phyloP scores from a whole-genome alignment of 2,329 filamentous ascomycete species.

The Fusarium continuum region DNA sequence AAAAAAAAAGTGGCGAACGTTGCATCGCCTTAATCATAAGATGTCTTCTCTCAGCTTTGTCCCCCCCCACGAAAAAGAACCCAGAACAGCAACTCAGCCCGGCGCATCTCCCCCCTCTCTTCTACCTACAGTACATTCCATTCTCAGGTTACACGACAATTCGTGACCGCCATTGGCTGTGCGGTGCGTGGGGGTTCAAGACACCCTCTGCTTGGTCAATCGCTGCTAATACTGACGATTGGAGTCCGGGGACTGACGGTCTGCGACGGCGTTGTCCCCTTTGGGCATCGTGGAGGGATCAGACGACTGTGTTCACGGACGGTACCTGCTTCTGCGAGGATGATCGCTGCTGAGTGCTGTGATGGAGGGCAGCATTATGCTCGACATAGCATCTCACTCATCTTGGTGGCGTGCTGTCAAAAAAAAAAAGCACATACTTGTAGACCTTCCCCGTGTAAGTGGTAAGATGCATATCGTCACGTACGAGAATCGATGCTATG shows the following conservation, averaged over 20 bases:
- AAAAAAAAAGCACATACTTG: no score
- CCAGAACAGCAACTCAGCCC: background rate
- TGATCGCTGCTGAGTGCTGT: conserved; percentile 8
- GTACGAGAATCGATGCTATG: background rate
- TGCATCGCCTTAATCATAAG: conserved; percentile 12
- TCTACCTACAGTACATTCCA: conserved; percentile 15
- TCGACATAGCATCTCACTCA: conserved; percentile 7
- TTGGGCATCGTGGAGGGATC: conserved; percentile 25
- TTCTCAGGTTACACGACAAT: conserved; percentile 35
- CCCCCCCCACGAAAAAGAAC: conserved; percentile 18
- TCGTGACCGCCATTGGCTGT: conserved; percentile 28
- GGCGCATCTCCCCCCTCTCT: background rate
- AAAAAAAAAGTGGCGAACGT: background rate
- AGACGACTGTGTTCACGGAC: conserved; percentile 37
- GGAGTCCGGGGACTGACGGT: conserved; percentile 14
- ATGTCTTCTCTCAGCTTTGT: background rate
- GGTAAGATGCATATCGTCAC: background rate
- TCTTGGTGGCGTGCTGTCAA: conserved; percentile 10
- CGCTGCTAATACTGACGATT: conserved; percentile 3
- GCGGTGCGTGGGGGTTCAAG: conserved; percentile 29
- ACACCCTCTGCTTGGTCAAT: conserved; percentile 10
- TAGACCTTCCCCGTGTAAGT: conserved; percentile 13
- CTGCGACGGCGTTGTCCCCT: conserved; percentile 6
- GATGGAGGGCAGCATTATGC: conserved; percentile 29
- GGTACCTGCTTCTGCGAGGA: conserved; percentile 40